Evolutionary conservation across 2,329 filamentous ascomycete genomes (phyloP).

Genomic region (Paracorniculantispora psalliotae): DNA sequence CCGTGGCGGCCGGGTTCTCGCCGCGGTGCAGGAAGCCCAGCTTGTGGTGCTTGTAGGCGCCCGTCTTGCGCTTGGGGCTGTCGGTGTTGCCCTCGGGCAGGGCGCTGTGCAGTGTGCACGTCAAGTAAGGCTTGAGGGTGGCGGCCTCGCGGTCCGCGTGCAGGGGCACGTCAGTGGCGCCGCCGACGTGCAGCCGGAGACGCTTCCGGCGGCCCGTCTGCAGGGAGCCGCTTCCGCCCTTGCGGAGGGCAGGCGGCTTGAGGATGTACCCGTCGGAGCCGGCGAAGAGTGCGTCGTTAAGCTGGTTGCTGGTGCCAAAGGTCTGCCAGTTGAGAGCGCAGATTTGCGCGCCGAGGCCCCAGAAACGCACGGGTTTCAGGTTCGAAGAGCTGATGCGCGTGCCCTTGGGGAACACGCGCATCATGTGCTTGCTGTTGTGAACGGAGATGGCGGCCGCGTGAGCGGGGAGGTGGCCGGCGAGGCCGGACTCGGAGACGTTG

Average conservation of each 20-base stretch:
- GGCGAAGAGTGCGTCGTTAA: conserved; percentile 63
- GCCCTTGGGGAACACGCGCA: conserved; percentile 66
- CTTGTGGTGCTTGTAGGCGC: conserved; percentile 55
- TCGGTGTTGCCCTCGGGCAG: conserved; percentile 36
- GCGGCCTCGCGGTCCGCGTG: conserved; percentile 45
- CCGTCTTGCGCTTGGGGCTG: conserved; percentile 57
- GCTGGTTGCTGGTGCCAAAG: conserved; percentile 59
- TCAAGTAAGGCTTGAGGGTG: conserved; percentile 59
- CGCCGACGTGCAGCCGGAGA: conserved; percentile 55
- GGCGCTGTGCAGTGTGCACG: conserved; percentile 59
- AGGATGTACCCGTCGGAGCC: conserved; percentile 62
- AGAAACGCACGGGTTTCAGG: conserved; percentile 58
- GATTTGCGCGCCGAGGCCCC: conserved; percentile 63
- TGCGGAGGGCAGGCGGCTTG: conserved; percentile 56
- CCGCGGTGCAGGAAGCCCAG: conserved; percentile 50
- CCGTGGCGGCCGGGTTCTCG: conserved; percentile 53
- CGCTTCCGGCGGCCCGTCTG: conserved; percentile 42
- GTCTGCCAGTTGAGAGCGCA: conserved; percentile 68
- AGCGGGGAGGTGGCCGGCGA: conserved; percentile 46
- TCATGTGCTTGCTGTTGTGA: conserved; percentile 62
- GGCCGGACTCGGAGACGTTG: conserved; percentile 62
- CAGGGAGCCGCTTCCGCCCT: conserved; percentile 48
- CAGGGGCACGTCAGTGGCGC: conserved; percentile 57
- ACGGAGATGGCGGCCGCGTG: conserved; percentile 43
- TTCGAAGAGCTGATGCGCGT: conserved; percentile 64